Percentiles rank a stretch among this genome's conserved stretches.
phyloP scores from a whole-genome alignment of 257 asterid species.

The Capsicum chinense region DNA sequence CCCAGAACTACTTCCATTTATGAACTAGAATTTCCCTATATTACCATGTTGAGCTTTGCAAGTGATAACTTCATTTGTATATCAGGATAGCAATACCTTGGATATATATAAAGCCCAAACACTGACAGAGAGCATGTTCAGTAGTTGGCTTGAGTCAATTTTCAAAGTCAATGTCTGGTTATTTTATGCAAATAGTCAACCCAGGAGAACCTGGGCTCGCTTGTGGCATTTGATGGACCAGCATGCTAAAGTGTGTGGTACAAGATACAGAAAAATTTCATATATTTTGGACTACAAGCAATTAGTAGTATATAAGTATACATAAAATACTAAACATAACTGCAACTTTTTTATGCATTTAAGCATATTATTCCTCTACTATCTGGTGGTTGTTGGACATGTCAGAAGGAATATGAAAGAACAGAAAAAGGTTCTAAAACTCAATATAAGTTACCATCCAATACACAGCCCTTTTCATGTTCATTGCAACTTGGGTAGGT shows the following conservation, averaged over 20 bases:
- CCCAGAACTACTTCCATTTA: background rate
- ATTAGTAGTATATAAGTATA: background rate
- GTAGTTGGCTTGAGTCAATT: background rate
- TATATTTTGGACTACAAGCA: background rate
- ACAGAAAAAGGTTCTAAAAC: background rate
- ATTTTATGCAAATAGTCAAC: slow-evolving; percentile 5
- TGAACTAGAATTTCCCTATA: background rate
- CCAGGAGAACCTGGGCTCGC: background rate
- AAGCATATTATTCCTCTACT: background rate
- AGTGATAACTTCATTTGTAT: background rate
- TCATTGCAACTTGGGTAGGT: background rate
- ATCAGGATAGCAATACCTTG: slow-evolving; percentile 3
- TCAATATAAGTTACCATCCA: background rate
- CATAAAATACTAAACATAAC: background rate
- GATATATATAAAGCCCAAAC: background rate
- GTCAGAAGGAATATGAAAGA: background rate
- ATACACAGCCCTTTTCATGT: background rate
- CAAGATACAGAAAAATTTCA: background rate
- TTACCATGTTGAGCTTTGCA: background rate
- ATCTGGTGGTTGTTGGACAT: background rate
- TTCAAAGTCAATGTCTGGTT: background rate
- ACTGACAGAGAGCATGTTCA: background rate
- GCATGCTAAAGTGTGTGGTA: background rate
- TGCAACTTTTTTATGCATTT: background rate
- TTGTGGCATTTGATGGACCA: background rate